Evolutionary conservation across 768 basidiomycete genomes (phyloP).

Genomic region (Xerocomus potaroensis): DNA sequence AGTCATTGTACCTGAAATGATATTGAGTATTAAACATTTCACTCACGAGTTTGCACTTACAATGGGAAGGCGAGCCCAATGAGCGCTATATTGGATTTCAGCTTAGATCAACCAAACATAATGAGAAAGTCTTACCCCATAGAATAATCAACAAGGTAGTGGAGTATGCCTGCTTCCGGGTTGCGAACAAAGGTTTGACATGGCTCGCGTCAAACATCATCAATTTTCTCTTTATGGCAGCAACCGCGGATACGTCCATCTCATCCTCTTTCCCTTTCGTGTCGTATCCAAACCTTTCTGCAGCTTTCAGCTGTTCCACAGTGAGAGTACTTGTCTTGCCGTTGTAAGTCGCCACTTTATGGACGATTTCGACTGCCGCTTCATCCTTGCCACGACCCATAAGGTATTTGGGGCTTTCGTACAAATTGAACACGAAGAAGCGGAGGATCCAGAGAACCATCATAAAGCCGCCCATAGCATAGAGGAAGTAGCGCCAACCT

Average conservation of each 20-base stretch:
- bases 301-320: slow-evolving; percentile 43
- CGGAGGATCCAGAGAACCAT: slow-evolving; percentile 57
- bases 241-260: slow-evolving; percentile 35
- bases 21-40: not conserved
- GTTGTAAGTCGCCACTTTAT: slow-evolving; percentile 59
- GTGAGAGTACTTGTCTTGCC: slow-evolving; percentile 45
- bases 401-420: slow-evolving; percentile 69
- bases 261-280: slow-evolving; percentile 10
- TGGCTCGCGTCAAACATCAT: slow-evolving; percentile 38
- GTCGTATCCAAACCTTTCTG: slow-evolving; percentile 10
- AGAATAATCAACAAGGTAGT: slow-evolving; percentile 47
- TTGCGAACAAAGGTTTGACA: slow-evolving; percentile 47
- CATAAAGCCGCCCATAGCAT: slow-evolving; percentile 67
- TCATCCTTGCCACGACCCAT: slow-evolving; percentile 64
- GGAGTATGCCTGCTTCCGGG: slow-evolving; percentile 46
- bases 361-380: slow-evolving; percentile 57
- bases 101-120: not conserved
- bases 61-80: slow-evolving; percentile 77
- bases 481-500: slow-evolving; percentile 79
- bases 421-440: slow-evolving; percentile 62
- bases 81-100: slow-evolving; percentile 41
- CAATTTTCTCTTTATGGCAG: slow-evolving; percentile 39
- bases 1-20: slow-evolving; percentile 42
- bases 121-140: slow-evolving; percentile 38
- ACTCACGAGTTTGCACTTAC: slow-evolving; percentile 27